phyloP scores from a whole-genome alignment of 2,329 filamentous ascomycete genomes.

The Parascedosporium putredinis region DNA sequence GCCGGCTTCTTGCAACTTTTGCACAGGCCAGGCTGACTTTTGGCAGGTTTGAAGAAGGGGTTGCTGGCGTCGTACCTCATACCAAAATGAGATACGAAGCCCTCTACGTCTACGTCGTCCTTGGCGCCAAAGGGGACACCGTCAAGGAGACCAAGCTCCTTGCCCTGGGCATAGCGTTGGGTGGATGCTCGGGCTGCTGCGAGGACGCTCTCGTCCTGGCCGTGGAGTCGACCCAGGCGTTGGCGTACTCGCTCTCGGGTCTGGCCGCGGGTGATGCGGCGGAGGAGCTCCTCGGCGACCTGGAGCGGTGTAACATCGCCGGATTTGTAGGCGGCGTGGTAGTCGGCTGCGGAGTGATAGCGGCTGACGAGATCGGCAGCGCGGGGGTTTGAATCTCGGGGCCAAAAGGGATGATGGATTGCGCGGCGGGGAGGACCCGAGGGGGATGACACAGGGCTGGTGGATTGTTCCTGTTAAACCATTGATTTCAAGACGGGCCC shows the following conservation, averaged over 20 bases:
- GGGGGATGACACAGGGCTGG: constrained; percentile 47
- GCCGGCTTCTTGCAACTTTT: constrained; percentile 61
- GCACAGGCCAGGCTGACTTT: constrained; percentile 59
- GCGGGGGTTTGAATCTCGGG: constrained; percentile 29
- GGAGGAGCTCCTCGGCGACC: constrained; percentile 61
- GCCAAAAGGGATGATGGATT: constrained; percentile 28
- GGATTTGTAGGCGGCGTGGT: constrained; percentile 61
- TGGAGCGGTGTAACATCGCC: constrained; percentile 61
- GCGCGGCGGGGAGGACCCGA: constrained; percentile 23
- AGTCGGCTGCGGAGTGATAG: constrained; percentile 66
- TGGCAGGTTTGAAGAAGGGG: constrained; percentile 37
- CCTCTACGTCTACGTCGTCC: constrained; percentile 64
- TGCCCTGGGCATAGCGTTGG: constrained; percentile 56
- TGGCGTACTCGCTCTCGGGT: constrained; percentile 50
- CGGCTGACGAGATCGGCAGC: constrained; percentile 32
- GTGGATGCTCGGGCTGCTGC: constrained; percentile 65
- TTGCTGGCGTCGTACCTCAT: constrained; percentile 48
- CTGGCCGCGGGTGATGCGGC: constrained; percentile 54
- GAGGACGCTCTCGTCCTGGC: constrained; percentile 44
- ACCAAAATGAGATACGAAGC: constrained; percentile 58
- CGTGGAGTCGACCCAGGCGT: constrained; percentile 61
- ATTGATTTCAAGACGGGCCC: not conserved
- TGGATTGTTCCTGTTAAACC: not conserved
- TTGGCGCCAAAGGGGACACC: constrained; percentile 78
- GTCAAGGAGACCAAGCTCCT: constrained; percentile 59